Conservation (phyloP, 1,284 basidiomycete genomes). For the Grifola frondosa region DNA sequence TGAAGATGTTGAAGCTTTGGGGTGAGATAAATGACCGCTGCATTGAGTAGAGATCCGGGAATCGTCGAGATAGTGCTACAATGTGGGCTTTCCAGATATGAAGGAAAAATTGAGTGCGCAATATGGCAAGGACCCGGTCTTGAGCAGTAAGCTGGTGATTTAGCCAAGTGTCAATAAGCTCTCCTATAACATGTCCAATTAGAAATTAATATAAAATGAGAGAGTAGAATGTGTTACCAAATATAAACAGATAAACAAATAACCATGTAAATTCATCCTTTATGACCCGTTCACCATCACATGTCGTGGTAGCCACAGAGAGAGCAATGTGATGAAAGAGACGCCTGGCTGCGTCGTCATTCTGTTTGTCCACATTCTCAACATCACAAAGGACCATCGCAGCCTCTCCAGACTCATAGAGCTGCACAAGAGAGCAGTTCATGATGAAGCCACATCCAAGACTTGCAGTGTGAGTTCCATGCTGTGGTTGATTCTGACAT, state of each 20-base stretch:
- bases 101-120: slow-evolving; percentile 26
- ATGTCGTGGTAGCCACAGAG: too few species aligned
- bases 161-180: slow-evolving; percentile 22
- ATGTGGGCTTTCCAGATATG: slow-evolving; percentile 21
- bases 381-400: slow-evolving; percentile 21
- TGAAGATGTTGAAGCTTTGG: slow-evolving; percentile 27
- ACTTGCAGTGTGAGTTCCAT: slow-evolving; percentile 27
- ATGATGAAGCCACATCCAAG: slow-evolving; percentile 22
- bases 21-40: slow-evolving; percentile 26
- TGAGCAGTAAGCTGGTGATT: slow-evolving; percentile 12
- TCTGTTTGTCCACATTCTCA: slow-evolving; percentile 29
- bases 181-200: slow-evolving; percentile 3
- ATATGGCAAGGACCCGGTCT: slow-evolving; percentile 19
- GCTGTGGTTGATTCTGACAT: slow-evolving; percentile 24
- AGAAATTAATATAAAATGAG: too few species aligned
- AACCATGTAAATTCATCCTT: slow-evolving; percentile 19
- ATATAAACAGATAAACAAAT: slow-evolving; percentile 26
- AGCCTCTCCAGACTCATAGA: too few species aligned
- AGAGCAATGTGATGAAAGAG: slow-evolving; percentile 22
- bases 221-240: too few species aligned
- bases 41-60: slow-evolving; percentile 20
- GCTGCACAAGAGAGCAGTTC: slow-evolving; percentile 22
- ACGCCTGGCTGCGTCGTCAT: slow-evolving; percentile 28
- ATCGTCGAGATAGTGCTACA: too few species aligned
- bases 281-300: not conserved